These are phyloP conservation scores for Lepidium sativum DNA, from an alignment of 345 rosid species.

Conservation along the genomic window DNA sequence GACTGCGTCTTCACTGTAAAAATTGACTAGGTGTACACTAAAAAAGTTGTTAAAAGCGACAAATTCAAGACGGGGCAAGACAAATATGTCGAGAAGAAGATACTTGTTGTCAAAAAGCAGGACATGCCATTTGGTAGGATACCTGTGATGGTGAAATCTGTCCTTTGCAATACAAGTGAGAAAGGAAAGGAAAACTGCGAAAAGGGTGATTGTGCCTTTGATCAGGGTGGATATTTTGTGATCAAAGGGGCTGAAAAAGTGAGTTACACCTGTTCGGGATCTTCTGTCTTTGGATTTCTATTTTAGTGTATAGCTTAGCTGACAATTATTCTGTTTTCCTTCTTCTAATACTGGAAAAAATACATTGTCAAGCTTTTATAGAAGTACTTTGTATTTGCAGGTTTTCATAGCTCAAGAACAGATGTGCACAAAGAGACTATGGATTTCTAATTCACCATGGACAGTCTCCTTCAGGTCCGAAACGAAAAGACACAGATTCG, in stretches of 20 bases:
- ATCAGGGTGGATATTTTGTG: conserved; percentile 81
- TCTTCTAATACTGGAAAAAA: neutral
- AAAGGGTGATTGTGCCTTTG: conserved; percentile 74
- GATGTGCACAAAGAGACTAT: conserved; percentile 62
- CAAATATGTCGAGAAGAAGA: conserved; percentile 34
- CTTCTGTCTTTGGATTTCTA: neutral
- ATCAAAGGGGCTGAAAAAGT: conserved; percentile 96
- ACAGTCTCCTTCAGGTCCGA: conserved; percentile 60
- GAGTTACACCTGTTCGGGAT: conserved; percentile 12
- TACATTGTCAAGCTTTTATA: neutral
- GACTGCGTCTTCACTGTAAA: conserved; percentile 3
- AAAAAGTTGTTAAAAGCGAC: conserved; percentile 43
- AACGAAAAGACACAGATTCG: conserved; percentile 53
- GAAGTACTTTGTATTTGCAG: conserved; percentile 37
- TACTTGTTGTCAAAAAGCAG: conserved; percentile 28
- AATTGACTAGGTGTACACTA: conserved; percentile 45
- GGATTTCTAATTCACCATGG: conserved; percentile 66
- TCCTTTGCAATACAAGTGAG: conserved; percentile 59
- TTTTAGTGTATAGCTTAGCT: conserved; percentile 1
- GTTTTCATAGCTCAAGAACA: conserved; percentile 88
- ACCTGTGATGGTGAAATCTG: conserved; percentile 86
- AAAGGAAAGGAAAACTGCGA: conserved; percentile 27
- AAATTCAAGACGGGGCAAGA: conserved; percentile 84
- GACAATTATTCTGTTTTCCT: neutral
- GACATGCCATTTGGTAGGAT: conserved; percentile 65